phyloP scores from a whole-genome alignment of 768 basidiomycete species.

The Boletus sensibilis region DNA sequence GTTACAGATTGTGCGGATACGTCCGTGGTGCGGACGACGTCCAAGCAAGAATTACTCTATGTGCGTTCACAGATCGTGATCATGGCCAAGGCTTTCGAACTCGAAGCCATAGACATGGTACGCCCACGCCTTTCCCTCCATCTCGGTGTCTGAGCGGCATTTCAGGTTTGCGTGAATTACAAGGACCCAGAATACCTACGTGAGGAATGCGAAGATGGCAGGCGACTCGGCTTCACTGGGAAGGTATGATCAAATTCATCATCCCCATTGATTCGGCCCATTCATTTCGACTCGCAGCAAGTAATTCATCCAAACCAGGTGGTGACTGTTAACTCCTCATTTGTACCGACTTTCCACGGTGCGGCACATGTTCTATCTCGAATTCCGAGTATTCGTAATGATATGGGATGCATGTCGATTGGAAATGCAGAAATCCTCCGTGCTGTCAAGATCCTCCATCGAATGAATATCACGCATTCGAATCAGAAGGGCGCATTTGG shows the following conservation, averaged over 20 bases:
- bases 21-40: constrained; percentile 70
- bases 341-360: constrained; percentile 74
- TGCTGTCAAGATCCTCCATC: constrained; percentile 68
- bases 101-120: constrained; percentile 92
- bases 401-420: neutral
- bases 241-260: constrained; percentile 51
- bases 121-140: neutral
- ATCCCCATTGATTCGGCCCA: neutral
- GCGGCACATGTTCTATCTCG: constrained; percentile 5
- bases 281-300: constrained; percentile 55
- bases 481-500: constrained; percentile 68
- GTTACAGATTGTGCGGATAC: constrained; percentile 86
- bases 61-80: constrained; percentile 82
- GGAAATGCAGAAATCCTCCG: constrained; percentile 62
- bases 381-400: neutral
- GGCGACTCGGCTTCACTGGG: constrained; percentile 85
- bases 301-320: constrained; percentile 91
- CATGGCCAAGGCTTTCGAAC: constrained; percentile 76
- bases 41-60: constrained; percentile 75
- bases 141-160: constrained; percentile 1
- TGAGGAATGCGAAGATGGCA: constrained; percentile 78
- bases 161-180: constrained; percentile 85
- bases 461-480: constrained; percentile 58
- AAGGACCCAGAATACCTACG: constrained; percentile 63
- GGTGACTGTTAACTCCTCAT: constrained; percentile 70